Evolutionary conservation across 768 basidiomycete genomes (phyloP).

Genomic region (Trametes cinnabarina): DNA sequence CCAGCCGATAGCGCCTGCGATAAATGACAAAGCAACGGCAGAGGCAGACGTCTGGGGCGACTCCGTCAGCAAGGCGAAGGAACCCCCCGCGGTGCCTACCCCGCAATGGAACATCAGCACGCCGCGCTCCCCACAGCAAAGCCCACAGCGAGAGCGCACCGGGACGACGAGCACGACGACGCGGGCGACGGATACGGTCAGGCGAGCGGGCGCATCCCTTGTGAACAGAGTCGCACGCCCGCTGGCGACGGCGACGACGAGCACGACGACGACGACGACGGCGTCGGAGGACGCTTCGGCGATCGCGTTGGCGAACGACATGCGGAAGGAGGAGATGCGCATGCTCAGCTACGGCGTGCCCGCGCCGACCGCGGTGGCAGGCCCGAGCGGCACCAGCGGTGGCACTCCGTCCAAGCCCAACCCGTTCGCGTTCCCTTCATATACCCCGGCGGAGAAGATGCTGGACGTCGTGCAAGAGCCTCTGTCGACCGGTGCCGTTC

Average conservation of each 20-base stretch:
- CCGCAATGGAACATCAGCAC: not conserved
- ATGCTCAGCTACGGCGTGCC: constrained; percentile 7
- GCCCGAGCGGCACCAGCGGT: not conserved
- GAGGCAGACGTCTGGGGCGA: not conserved
- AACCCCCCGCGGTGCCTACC: not conserved
- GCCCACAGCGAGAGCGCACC: not conserved
- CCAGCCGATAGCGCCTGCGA: not conserved
- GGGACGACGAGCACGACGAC: too few species aligned
- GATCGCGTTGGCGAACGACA: not conserved
- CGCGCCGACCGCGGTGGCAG: not conserved
- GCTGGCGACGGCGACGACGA: too few species aligned
- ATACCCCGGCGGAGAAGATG: constrained; percentile 5
- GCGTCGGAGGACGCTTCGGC: not conserved
- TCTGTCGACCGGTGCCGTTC: not conserved
- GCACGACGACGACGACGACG: not conserved
- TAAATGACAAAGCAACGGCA: not conserved
- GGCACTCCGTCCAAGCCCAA: not conserved
- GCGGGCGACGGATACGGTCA: not conserved
- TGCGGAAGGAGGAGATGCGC: not conserved
- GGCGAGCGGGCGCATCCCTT: not conserved
- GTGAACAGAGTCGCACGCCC: not conserved
- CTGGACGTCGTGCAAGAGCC: not conserved
- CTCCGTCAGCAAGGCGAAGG: not conserved
- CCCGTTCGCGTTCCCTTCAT: constrained; percentile 11
- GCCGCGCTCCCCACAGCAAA: not conserved